Evolutionary conservation across 1,284 basidiomycete species (phyloP).

Genomic region (Cutaneotrichosporon spelunceum): DNA sequence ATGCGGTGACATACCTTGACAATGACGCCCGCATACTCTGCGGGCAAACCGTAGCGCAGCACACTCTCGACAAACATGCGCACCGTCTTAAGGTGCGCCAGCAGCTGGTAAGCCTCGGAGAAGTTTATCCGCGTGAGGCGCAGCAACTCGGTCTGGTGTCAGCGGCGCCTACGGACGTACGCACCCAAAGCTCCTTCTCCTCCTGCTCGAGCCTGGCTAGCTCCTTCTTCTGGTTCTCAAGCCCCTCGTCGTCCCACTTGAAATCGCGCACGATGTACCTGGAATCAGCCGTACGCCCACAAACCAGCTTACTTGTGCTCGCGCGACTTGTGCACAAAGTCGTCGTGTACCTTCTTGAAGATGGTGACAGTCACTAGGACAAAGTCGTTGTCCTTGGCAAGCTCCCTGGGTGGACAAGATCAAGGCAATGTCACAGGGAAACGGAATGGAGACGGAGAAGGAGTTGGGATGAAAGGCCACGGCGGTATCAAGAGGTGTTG

Average conservation of each 20-base stretch:
- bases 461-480: background rate
- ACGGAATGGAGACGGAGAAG: background rate
- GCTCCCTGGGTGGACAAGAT: constrained; percentile 50
- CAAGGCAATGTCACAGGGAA: background rate
- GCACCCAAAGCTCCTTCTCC: constrained; percentile 96
- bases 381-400: constrained; percentile 86
- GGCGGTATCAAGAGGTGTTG: background rate
- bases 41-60: constrained; percentile 89
- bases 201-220: constrained; percentile 73
- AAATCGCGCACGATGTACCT: constrained; percentile 93
- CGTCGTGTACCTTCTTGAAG: constrained; percentile 87
- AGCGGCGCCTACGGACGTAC: constrained; percentile 31
- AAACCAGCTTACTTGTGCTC: constrained; percentile 73
- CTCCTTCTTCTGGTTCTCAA: constrained; percentile 80
- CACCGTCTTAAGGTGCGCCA: constrained; percentile 89
- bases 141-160: constrained; percentile 80
- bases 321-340: constrained; percentile 89
- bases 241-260: constrained; percentile 78
- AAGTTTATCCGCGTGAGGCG: constrained; percentile 91
- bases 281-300: background rate
- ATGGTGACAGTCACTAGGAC: constrained; percentile 81
- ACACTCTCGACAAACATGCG: constrained; percentile 93
- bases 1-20: constrained; percentile 63
- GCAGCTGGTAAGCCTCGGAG: constrained; percentile 90
- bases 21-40: constrained; percentile 78